Base-by-base conservation (phyloP, 148 eudicot genomes). In the Hydrangea macrophylla region DNA sequence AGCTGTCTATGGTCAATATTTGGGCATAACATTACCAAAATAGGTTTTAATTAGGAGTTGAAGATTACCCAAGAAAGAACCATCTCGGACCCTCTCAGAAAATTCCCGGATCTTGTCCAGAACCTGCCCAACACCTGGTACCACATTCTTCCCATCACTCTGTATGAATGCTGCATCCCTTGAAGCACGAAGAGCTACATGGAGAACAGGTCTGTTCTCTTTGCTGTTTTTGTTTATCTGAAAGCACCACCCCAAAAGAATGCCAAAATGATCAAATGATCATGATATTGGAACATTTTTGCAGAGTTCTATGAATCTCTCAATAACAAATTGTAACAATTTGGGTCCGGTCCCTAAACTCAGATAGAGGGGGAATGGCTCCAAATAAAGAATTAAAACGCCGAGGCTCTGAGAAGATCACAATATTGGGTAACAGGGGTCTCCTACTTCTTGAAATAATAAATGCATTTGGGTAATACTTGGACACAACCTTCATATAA, bases 171-270 rank as follows among this genome's bases (percentile, higher is more conserved):
- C 87, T 64, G 93, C 82, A 83, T 86, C 93, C 75, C 86, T 88
- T 53, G 99, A 75, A 75, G 99, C 93, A 73, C 99, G 97, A 15
- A 94, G 90, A 74, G 99, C 99, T 53, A 94, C 84, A 72, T 94
- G 99, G 67, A 94, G 97, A 33, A 90, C 99, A 62, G 91, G 72
- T 75, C 99, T 87, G 80, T 90, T 81, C 76, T 94, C 99, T 28
- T 97, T 94, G 83, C 79, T 90, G 70, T n/a, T n/a, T n/a, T n/a
- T n/a, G n/a, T 94, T 94, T 76, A 94, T 94, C 99, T 94, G 83
- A 68, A n/a, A 77, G 58, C 58, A 39, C 57, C 75, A 73, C n/a
- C 27, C 55, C 58, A 71, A 60, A 56, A n/a, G 28, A 44, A 45
- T 44, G 17, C 26, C 13, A 32, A 68, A 55, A 62, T n/a, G 22